These are phyloP conservation scores for Mortierella polycephala DNA, from an alignment of 371 early-diverging fungal species.

Conservation along the genomic window DNA sequence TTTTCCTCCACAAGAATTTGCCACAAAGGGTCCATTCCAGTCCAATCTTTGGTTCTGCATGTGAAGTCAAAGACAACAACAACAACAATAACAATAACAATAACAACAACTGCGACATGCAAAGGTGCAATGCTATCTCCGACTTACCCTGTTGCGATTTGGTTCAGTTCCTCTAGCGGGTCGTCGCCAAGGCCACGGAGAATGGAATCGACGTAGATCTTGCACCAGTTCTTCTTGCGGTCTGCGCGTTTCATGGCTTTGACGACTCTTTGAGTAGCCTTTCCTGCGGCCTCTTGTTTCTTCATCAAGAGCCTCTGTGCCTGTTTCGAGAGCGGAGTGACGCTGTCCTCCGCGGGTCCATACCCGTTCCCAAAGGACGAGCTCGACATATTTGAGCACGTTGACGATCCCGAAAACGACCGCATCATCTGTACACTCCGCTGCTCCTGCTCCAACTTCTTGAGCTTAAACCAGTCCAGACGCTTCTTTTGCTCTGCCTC, in stretches of 20 bases:
- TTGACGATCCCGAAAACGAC: constrained; percentile 43
- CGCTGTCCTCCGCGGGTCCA: constrained; percentile 6
- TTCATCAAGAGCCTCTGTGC: constrained; percentile 41
- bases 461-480: constrained; percentile 37
- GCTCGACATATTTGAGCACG: constrained; percentile 25
- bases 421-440: constrained; percentile 49
- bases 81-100: constrained; percentile 10
- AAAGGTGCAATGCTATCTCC: no score
- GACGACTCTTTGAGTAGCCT: constrained; percentile 8
- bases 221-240: constrained; percentile 53
- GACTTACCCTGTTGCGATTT: constrained; percentile 25
- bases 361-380: neutral
- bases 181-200: constrained; percentile 44
- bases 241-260: constrained; percentile 48
- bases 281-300: constrained; percentile 32
- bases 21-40: constrained; percentile 15
- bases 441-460: constrained; percentile 42
- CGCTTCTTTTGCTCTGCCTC: constrained; percentile 44
- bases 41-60: constrained; percentile 27
- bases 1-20: neutral
- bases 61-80: constrained; percentile 16
- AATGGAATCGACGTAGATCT: constrained; percentile 48
- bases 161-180: constrained; percentile 22
- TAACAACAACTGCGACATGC: no score
- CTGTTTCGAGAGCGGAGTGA: constrained; percentile 37